Conservation (phyloP, 305 asterid genomes). For the Solanum hybrid region DNA sequence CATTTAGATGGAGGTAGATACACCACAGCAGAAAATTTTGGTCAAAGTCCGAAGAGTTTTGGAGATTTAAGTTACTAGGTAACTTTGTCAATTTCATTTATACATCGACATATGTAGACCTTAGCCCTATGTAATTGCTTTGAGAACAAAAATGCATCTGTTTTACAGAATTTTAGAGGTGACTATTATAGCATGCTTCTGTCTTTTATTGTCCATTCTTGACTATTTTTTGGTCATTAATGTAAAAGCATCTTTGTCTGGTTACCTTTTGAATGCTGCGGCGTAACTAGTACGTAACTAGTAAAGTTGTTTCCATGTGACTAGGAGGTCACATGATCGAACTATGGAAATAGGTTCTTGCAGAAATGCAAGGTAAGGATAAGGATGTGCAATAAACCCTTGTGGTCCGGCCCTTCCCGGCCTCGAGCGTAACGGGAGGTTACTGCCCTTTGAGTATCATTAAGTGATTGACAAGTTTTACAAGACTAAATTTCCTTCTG, state of each 20-base stretch:
- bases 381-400: not conserved
- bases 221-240: no score
- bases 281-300: no score
- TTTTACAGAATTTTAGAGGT: not conserved
- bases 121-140: not conserved
- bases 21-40: not conserved
- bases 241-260: not conserved
- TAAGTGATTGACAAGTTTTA: not conserved
- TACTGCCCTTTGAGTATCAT: not conserved
- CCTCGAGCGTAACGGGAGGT: not conserved
- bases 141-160: not conserved
- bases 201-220: no score
- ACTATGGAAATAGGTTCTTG: not conserved
- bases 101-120: not conserved
- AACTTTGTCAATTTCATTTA: not conserved
- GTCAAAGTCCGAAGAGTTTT: not conserved
- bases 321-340: not conserved
- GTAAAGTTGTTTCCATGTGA: not conserved
- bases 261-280: not conserved
- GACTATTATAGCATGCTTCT: no score
- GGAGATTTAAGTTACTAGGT: not conserved
- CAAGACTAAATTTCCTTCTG: not conserved
- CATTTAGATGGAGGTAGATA: slow-evolving; percentile 2
- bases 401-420: not conserved
- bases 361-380: not conserved